Evolutionary conservation across 1,139 yeast species (phyloP), one percentile per base, ranked within the genome.

Genomic region (Debaryomyces robertsiae): DNA sequence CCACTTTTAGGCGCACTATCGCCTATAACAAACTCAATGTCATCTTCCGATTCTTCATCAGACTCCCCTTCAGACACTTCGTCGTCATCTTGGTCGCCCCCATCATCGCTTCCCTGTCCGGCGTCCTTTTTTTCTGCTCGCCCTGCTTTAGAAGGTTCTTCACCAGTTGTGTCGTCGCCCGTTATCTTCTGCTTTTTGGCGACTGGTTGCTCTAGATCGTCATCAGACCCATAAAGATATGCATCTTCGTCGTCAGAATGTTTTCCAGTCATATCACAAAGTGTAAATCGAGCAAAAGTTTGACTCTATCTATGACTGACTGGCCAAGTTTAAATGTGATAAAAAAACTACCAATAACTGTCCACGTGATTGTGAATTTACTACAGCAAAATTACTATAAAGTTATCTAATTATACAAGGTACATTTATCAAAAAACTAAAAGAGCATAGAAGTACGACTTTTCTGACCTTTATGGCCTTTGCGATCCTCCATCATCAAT

Each of bases 151-250:
- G 44, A 53, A 17, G 46, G 52, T 22, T 55, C 57, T 14, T 50
- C 60, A 3, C 50, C 54, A 4, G 47, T 52, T n/a, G 43, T 57
- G 6, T 48, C 52, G 2, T 51, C 48, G 10, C 31, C 38, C 27
- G 49, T 45, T 27, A 45, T 41, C 48, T 48, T 56, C 47, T 49
- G 58, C 40, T 49, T 52, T 53, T 59, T 55, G 47, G 46, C 39
- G 32, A 41, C 45, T 17, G 52, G 54, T 44, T 44, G 54, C n/a
- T 58, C 66, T 30, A 61, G 66, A 9, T 74, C 79, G 41, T 73
- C 79, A 42, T 82, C 93, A 2, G 86, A 79, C 3, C 95, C 95
- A 57, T 89, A 89, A 42, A 89, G 77, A 60, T 81, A 89, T 39
- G 84, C 93, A 58, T 89, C 96, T 52, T 88, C 96, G 46, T 86